Evolutionary conservation across 257 asterid genomes (phyloP), one percentile per base, ranked within the genome.

Genomic region (Thymus mandschuricus): DNA sequence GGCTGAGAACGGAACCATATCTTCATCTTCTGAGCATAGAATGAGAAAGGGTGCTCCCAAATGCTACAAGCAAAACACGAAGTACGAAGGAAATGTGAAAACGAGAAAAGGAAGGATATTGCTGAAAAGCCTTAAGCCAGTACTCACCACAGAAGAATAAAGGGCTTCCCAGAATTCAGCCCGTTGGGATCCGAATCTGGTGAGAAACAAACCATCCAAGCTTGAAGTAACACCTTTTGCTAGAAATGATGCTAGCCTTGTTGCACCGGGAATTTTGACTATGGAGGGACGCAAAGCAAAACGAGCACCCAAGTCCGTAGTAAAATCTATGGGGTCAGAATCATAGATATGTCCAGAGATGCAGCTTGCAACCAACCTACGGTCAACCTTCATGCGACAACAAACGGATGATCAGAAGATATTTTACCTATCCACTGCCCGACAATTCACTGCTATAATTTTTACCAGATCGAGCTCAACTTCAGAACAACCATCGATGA

Each of bases 341-440:
- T 92, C 96, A 65, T 85, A 90, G 55, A 92, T 87, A 74, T 90
- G 96, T 66, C 95, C 98, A n/a, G 96, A 78, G 78, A 92, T 87
- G 88, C 98, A 92, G 81, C 88, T 83, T 50, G 84, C 71, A 65
- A 88, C 80, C 86, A 92, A 69, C 65, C 77, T 80, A 63, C 78
- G 81, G 27, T 90, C 98, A 84, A 87, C 96, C 98, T 92, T 86
- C 85, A 84, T 33, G 75, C 43, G 71, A 78, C 68, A 60, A 71
- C 27, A 76, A 83, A 70, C 31, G 12, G 67, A 61, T 72, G 51
- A 73, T 10, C 64, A 61, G 60, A 54, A 60, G 75, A 61, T 55
- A 28, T 64, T 60, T 35, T 15, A 74, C 63, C 29, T 21, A 66
- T 54, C 80, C 75, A 79, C 56, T 73, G 43, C 70, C n/a, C n/a